Conservation (phyloP, 208 protist genomes). For the Zelonia costaricensis region DNA sequence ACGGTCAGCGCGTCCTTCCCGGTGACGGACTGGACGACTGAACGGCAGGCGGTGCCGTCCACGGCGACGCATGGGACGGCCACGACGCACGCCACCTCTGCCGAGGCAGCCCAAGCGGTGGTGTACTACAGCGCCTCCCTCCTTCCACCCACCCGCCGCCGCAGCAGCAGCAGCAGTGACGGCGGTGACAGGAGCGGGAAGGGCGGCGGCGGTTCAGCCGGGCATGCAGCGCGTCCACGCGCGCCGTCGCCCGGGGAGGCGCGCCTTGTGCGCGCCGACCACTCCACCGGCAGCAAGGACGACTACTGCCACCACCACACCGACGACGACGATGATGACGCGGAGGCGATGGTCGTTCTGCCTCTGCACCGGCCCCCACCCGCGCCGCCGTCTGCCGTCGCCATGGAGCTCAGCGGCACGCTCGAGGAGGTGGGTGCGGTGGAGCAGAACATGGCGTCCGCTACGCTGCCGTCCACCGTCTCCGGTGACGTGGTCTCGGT, state of each 20-base stretch:
- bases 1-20: not conserved
- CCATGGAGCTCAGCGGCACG: slow-evolving; percentile 7
- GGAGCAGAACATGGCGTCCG: not conserved
- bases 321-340: not conserved
- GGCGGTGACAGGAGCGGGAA: not conserved
- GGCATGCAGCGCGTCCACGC: too few species aligned
- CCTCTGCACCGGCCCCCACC: not conserved
- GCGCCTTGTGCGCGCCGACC: too few species aligned
- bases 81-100: slow-evolving; percentile 5
- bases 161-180: slow-evolving; percentile 13
- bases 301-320: too few species aligned
- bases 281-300: too few species aligned
- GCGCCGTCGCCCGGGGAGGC: too few species aligned
- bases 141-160: slow-evolving; percentile 21
- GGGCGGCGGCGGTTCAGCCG: not conserved
- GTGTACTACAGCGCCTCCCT: slow-evolving; percentile 21
- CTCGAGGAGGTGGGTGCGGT: slow-evolving; percentile 5
- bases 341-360: not conserved
- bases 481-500: too few species aligned
- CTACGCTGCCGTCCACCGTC: not conserved
- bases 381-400: slow-evolving; percentile 1
- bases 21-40: slow-evolving; percentile 8
- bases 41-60: slow-evolving; percentile 14
- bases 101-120: slow-evolving; percentile 15
- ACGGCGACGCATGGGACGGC: slow-evolving; percentile 5